A percentile compares a stretch with the other conserved stretches of the same genome.
phyloP scores from a whole-genome alignment of 164 flowering plant genomes.

The Magnolia kwangsiensis region DNA sequence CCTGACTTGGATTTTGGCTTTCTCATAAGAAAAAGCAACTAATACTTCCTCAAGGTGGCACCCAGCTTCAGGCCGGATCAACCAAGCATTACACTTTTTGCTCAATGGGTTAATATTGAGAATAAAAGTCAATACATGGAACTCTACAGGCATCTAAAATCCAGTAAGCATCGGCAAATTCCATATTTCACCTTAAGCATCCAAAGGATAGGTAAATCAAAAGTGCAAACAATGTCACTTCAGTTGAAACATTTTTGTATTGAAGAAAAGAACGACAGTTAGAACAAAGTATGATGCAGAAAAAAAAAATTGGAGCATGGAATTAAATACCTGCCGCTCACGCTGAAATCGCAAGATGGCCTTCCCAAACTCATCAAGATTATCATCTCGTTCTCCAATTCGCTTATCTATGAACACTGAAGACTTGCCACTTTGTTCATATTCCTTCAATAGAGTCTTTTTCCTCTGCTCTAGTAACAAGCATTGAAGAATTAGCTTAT shows the following conservation, averaged over 20 bases:
- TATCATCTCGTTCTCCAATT: slow-evolving; percentile 75
- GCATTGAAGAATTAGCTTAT: not conserved
- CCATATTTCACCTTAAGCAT: not conserved
- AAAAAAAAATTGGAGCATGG: not conserved
- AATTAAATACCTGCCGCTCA: slow-evolving; percentile 57
- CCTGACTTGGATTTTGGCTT: too few relatives aligned
- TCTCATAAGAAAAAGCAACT: too few relatives aligned
- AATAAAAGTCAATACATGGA: too few relatives aligned
- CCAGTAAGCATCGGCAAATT: not conserved
- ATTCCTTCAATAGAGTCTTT: slow-evolving; percentile 81
- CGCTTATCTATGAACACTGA: slow-evolving; percentile 84
- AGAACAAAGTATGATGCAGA: not conserved
- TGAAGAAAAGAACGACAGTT: not conserved
- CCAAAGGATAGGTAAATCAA: not conserved
- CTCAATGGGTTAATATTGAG: too few relatives aligned
- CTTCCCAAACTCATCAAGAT: slow-evolving; percentile 80
- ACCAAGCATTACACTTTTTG: too few relatives aligned
- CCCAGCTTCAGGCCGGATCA: too few relatives aligned
- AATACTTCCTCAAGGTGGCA: too few relatives aligned
- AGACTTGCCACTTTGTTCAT: slow-evolving; percentile 72
- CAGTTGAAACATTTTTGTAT: not conserved
- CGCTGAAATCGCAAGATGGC: slow-evolving; percentile 89
- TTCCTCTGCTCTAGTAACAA: slow-evolving; percentile 50
- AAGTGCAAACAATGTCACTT: not conserved
- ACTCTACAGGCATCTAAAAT: too few relatives aligned